phyloP scores from a whole-genome alignment of 2,329 filamentous ascomycete genomes.

The Nannizziopsis arthrosporioides region DNA sequence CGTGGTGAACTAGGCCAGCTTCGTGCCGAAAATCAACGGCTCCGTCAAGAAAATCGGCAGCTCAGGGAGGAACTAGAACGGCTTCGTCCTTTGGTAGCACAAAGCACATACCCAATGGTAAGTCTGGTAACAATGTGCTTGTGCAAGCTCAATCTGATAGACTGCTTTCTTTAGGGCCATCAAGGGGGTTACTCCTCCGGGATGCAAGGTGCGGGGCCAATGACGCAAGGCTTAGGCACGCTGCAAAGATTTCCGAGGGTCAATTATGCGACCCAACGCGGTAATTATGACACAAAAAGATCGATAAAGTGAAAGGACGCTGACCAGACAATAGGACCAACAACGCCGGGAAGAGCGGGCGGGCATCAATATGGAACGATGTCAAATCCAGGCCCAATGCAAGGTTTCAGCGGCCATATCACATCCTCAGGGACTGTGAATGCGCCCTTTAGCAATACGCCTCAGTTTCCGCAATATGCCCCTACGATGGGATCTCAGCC shows the following conservation, averaged over 20 bases:
- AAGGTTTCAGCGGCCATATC: background rate
- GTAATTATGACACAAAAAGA: background rate
- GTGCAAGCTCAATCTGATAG: background rate
- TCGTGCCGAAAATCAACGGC: conserved; percentile 2
- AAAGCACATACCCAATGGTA: no score
- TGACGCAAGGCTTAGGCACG: no score
- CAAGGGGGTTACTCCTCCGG: conserved; percentile 3
- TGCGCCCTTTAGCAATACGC: background rate
- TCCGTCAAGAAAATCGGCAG: conserved; percentile 13
- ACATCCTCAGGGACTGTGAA: background rate
- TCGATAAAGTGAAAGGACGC: background rate
- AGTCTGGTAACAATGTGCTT: background rate
- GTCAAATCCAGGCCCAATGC: background rate
- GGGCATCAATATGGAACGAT: background rate
- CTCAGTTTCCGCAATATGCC: background rate
- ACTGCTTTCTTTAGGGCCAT: background rate
- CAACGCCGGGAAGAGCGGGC: background rate
- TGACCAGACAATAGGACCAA: background rate
- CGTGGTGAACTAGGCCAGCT: conserved; percentile 17
- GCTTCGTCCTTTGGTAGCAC: background rate
- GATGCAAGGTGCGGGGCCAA: background rate
- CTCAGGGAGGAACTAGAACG: conserved; percentile 10
- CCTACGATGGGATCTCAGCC: background rate
- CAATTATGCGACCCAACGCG: background rate
- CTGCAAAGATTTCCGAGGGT: background rate